Evolutionary conservation across 2,329 filamentous ascomycete genomes (phyloP), one percentile per base, ranked within the genome.

Genomic region (Lachnellula hyalina): DNA sequence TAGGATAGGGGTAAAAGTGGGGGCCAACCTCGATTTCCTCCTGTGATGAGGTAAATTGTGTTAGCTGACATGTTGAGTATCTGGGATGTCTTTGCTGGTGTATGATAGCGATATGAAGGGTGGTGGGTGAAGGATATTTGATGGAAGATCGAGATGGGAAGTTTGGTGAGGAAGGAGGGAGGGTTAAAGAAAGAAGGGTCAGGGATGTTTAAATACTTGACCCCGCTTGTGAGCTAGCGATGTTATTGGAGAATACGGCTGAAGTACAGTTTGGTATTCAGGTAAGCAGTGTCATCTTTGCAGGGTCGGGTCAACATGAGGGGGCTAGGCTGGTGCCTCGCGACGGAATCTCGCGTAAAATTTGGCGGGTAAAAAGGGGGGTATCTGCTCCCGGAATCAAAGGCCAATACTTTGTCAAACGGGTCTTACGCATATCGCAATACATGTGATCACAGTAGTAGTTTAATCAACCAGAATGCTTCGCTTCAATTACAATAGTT

Each of bases 41-140:
- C 66, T 12, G 66, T 68, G 44, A 67, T 57, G 19, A 68, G 53
- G 50, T 62, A 67, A 42, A 57, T 51, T 25, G 50, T 59, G 21
- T 57, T 45, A 1, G 12, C 11, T 7, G 28, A 14, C 63, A 63
- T 65, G 12, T 45, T 58, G 21, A 54, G 25, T 47, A 6, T 25
- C 44, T 28, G 41, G 12, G 38, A 45, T 23, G 11, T 2, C 2
- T 34, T n/a, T 40, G 1, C 9, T 44, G 19, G 28, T 28, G 9
- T 49, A 47, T 58, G 5, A 17, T 14, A 6, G 1, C 2, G 36
- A 17, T 40, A 4, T 3, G n/a, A 40, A 2, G n/a, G 36, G 36
- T 40, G 36, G 14, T 15, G 36, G 36, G 7, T 17, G 36, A n/a
- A 3, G 5, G 15, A n/a, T n/a, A 2, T 15, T 15, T 40, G 14